Conservation (phyloP, 169 alveolate genomes). For the Toxoplasma gondii region DNA sequence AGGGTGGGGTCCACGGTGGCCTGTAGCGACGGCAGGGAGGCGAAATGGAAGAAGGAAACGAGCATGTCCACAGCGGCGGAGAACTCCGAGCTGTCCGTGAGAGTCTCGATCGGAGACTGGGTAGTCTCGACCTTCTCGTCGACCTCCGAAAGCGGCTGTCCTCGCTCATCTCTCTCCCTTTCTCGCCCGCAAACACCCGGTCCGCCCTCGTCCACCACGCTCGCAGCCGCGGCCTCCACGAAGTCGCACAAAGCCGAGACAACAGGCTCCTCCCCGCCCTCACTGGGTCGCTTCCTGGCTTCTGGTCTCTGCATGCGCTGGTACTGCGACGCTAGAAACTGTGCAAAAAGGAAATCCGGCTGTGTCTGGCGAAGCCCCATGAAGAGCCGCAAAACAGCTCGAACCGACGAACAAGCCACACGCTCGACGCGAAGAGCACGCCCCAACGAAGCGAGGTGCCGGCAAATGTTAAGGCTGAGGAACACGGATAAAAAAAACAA, state of each 20-base stretch:
- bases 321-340: not conserved
- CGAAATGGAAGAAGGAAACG: slow-evolving; percentile 30
- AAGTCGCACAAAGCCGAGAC: not conserved
- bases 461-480: not conserved
- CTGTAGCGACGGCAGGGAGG: not conserved
- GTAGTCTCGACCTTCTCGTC: not conserved
- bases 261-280: not conserved
- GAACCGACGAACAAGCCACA: not conserved
- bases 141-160: not conserved
- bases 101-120: not conserved
- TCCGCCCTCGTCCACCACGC: not conserved
- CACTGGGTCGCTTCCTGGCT: not conserved
- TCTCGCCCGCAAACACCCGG: not conserved
- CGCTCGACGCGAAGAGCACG: not conserved
- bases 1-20: slow-evolving; percentile 9
- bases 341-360: slow-evolving; percentile 13
- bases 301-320: not conserved
- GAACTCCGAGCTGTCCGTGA: slow-evolving; percentile 6
- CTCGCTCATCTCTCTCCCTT: not conserved
- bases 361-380: not conserved
- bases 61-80: not conserved
- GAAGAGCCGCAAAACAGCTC: not conserved
- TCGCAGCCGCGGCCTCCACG: not conserved
- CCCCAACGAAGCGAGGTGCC: not conserved
- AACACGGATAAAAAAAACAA: not conserved